These are phyloP conservation scores for Dichotomopilus funicola DNA, from an alignment of 2,329 filamentous ascomycete genomes.

Conservation along the genomic window DNA sequence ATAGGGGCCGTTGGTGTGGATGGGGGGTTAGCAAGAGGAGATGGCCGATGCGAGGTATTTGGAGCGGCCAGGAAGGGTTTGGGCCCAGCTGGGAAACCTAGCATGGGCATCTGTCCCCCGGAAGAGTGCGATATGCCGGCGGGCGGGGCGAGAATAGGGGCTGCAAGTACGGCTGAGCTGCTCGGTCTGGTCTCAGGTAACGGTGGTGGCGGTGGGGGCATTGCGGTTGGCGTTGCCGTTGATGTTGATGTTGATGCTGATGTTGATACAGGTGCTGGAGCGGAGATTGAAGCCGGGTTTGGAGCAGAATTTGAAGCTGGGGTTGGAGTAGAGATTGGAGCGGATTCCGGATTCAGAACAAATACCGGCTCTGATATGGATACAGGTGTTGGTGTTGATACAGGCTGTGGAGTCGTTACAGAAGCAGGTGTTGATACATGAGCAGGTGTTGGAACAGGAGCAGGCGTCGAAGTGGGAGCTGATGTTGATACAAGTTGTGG, in stretches of 20 bases:
- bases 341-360: not conserved
- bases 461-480: not conserved
- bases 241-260: conserved; percentile 1
- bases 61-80: conserved; percentile 27
- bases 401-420: not conserved
- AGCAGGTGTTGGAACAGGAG: conserved; percentile 17
- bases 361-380: not conserved
- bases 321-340: not conserved
- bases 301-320: not conserved
- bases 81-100: conserved; percentile 19
- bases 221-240: conserved; percentile 6
- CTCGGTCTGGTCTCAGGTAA: conserved; percentile 15
- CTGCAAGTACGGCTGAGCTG: conserved; percentile 23
- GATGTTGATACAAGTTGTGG: not conserved
- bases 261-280: conserved; percentile 11
- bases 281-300: not conserved
- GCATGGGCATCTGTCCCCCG: conserved; percentile 24
- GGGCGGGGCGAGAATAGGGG: conserved; percentile 27
- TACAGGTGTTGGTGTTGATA: not conserved
- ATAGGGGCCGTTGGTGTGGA: conserved; percentile 4
- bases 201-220: conserved; percentile 20
- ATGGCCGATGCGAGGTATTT: conserved; percentile 22
- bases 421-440: not conserved
- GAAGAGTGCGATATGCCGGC: conserved; percentile 19
- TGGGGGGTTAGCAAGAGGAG: conserved; percentile 22